Evolutionary conservation across 345 rosid genomes (phyloP), one percentile per base, ranked within the genome.

Genomic region (Psidium friedrichsthalianum): DNA sequence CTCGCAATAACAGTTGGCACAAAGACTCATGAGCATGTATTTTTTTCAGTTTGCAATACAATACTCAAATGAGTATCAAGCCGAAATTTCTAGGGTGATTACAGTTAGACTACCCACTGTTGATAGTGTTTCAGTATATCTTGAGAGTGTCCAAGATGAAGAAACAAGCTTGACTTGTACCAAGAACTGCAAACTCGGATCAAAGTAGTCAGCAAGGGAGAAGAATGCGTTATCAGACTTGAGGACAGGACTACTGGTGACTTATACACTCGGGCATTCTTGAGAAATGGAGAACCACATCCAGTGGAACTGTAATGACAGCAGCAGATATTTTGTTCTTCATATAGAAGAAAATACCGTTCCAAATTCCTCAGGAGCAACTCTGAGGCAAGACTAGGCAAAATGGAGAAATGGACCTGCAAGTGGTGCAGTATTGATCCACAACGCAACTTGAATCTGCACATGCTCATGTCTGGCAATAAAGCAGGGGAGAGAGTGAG

Each of bases 251-350:
- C 36, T 36, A 36, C 36, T 36, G 99, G 98, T 84, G 99, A 96
- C 88, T 86, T 98, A 82, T 98, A 98, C 78, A 99, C 99, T 20
- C 93, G 93, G 89, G 98, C 99, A 83, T 98, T 98, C 92, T 88
- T 98, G 87, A 94, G 98, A 90, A 91, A 92, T 47, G 99, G 97
- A 56, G 99, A 98, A 83, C 97, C 91, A 10, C 98, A 95, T 92
- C 99, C 99, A 6, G 99, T 98, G 87, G 99, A 98, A 93, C 83
- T 80, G 99, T 98, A 85, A 92, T 87, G 99, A 98, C 88, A 98
- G 99, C 91, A 96, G 99, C 97, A 95, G 99, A 36, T 36, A 36
- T 36, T 36, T 36, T 36, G 3, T 36, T 36, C 36, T 36, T 36
- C 36, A 36, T 36, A 36, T 36, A 36, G 36, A 36, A 36, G 36